Conservation (phyloP, 2,329 filamentous ascomycete species). For the Elsinoe arachidis region DNA sequence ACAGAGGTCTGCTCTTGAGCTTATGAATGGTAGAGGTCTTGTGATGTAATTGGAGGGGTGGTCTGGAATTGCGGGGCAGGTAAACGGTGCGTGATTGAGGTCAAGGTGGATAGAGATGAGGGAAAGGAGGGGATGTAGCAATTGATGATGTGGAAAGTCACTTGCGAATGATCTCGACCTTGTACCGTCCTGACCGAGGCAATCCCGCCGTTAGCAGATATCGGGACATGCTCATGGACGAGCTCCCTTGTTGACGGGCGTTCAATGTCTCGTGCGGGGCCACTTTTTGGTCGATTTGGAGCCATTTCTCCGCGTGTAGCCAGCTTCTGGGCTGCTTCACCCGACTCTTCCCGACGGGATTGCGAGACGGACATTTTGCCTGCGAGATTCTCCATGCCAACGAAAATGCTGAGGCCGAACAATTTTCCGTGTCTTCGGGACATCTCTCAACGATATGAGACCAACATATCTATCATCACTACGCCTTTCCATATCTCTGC, state of each 20-base stretch:
- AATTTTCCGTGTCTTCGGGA: constrained; percentile 7
- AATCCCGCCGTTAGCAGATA: constrained; percentile 10
- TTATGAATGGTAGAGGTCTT: not conserved
- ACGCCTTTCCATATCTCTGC: not conserved
- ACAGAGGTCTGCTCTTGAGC: not conserved
- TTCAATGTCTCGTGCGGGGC: constrained; percentile 11
- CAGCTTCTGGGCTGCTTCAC: not conserved
- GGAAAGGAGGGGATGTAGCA: not conserved
- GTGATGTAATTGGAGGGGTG: constrained; percentile 10
- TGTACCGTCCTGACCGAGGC: constrained; percentile 8
- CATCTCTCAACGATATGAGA: not conserved
- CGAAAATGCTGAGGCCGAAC: not conserved
- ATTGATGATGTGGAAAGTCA: not conserved
- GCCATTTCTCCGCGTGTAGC: constrained; percentile 12
- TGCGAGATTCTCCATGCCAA: not conserved
- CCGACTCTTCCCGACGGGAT: constrained; percentile 8
- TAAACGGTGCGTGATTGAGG: not conserved
- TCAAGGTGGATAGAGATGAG: not conserved
- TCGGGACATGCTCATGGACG: constrained; percentile 6
- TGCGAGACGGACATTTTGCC: not conserved
- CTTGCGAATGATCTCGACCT: not conserved
- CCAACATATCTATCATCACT: not conserved
- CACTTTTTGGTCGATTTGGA: not conserved
- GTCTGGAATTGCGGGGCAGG: constrained; percentile 2
- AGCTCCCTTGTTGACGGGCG: constrained; percentile 1